Evolutionary conservation across 148 eudicot genomes (phyloP).

Genomic region (Persicaria maculosa): DNA sequence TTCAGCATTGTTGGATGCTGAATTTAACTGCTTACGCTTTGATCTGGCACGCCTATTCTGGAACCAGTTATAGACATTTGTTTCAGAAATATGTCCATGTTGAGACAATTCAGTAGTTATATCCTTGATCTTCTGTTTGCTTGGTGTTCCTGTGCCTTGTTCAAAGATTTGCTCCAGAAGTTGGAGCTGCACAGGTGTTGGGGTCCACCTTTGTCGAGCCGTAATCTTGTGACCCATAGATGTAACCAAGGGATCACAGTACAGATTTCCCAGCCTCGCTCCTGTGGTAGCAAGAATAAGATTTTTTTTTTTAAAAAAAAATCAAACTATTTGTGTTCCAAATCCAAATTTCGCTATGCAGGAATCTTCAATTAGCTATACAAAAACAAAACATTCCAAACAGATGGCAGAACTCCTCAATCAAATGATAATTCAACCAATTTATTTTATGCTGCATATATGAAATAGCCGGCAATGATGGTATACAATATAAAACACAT

Average conservation of each 20-base stretch:
- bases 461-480: background rate
- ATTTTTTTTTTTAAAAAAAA: background rate
- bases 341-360: background rate
- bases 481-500: background rate
- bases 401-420: background rate
- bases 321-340: background rate
- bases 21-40: slow-evolving; percentile 60
- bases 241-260: slow-evolving; percentile 65
- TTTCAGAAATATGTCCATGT: slow-evolving; percentile 84
- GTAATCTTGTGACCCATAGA: slow-evolving; percentile 60
- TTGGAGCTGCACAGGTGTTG: slow-evolving; percentile 80
- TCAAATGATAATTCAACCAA: background rate
- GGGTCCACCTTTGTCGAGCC: slow-evolving; percentile 86
- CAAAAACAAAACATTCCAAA: background rate
- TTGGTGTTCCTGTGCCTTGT: slow-evolving; percentile 84
- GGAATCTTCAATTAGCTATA: background rate
- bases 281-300: slow-evolving; percentile 30
- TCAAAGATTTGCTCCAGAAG: slow-evolving; percentile 76
- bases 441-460: background rate
- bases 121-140: slow-evolving; percentile 89
- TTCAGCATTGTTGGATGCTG: slow-evolving; percentile 47
- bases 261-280: slow-evolving; percentile 62
- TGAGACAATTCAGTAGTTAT: slow-evolving; percentile 64
- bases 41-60: slow-evolving; percentile 91
- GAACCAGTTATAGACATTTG: slow-evolving; percentile 93